These are phyloP conservation scores for Geranium rotundifolium DNA, from an alignment of 345 rosid genomes.

Conservation along the genomic window DNA sequence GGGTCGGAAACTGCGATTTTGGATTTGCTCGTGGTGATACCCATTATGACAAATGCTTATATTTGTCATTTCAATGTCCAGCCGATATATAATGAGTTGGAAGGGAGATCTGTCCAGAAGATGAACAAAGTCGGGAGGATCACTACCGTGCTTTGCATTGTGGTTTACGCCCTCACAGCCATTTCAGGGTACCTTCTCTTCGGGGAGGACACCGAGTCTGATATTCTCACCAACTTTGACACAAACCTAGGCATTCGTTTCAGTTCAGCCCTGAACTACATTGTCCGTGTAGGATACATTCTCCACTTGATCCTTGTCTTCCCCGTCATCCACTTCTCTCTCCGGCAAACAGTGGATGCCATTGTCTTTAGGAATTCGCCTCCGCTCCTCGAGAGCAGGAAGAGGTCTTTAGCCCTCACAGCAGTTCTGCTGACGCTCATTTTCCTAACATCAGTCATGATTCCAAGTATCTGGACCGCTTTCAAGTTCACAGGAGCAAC, in stretches of 20 bases:
- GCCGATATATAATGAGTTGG: conserved; percentile 87
- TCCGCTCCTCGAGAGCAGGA: conserved; percentile 72
- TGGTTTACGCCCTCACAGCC: conserved; percentile 65
- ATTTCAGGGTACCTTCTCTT: conserved; percentile 79
- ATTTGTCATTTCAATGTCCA: conserved; percentile 91
- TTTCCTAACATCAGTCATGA: conserved; percentile 77
- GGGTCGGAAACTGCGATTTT: conserved; percentile 53
- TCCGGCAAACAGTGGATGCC: conserved; percentile 70
- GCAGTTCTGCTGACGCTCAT: conserved; percentile 42
- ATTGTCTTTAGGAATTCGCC: conserved; percentile 57
- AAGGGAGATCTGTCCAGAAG: conserved; percentile 64
- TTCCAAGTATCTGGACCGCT: conserved; percentile 95
- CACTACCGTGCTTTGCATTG: conserved; percentile 54
- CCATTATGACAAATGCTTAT: conserved; percentile 83
- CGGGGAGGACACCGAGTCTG: conserved; percentile 79
- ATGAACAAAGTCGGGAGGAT: conserved; percentile 84
- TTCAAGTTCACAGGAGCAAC: conserved; percentile 99
- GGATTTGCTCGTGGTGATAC: conserved; percentile 92
- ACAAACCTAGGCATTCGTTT: conserved; percentile 69
- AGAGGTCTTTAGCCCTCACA: conserved; percentile 63
- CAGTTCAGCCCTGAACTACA: conserved; percentile 73
- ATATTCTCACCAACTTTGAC: conserved; percentile 81
- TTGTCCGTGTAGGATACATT: conserved; percentile 81
- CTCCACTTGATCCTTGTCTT: conserved; percentile 90
- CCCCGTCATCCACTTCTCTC: conserved; percentile 91